These are phyloP conservation scores for Pichia heedii DNA, from an alignment of 805 yeast species.

Conservation along the genomic window DNA sequence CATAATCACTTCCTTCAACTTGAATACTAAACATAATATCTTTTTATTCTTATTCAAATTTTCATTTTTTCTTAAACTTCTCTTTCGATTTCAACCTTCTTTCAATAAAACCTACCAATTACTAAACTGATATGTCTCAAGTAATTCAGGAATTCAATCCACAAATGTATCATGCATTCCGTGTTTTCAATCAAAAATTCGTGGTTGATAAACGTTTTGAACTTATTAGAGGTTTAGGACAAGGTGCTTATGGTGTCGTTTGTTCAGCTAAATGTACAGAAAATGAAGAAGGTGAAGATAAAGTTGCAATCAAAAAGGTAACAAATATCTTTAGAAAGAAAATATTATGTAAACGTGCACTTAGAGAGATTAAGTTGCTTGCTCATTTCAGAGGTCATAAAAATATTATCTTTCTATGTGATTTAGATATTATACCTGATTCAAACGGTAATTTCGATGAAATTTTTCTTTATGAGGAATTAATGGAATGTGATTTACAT, in stretches of 20 bases:
- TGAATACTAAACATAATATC: too few species aligned
- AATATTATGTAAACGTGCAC: constrained; percentile 82
- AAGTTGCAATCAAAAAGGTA: constrained; percentile 92
- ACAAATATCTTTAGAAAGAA: constrained; percentile 90
- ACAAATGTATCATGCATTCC: constrained; percentile 25
- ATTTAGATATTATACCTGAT: constrained; percentile 81
- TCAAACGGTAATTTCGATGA: constrained; percentile 72
- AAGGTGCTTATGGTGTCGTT: constrained; percentile 96
- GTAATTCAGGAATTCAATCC: not conserved
- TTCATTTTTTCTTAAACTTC: not conserved
- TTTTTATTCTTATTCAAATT: not conserved
- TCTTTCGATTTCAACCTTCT: too few species aligned
- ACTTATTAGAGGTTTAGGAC: constrained; percentile 88
- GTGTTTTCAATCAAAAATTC: constrained; percentile 84
- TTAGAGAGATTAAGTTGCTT: constrained; percentile 81
- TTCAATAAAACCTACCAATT: too few species aligned
- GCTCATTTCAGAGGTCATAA: constrained; percentile 95
- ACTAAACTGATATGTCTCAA: not conserved
- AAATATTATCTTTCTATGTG: constrained; percentile 91
- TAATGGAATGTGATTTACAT: constrained; percentile 98
- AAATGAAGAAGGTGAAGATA: constrained; percentile 65
- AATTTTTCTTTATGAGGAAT: constrained; percentile 85
- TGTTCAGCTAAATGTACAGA: constrained; percentile 84
- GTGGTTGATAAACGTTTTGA: constrained; percentile 84
- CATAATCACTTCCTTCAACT: too few species aligned